Percentiles rank a stretch among this genome's conserved stretches.
These are phyloP conservation scores for Cercospora janseana DNA, from an alignment of 2,329 filamentous ascomycete genomes.

Conservation along the genomic window DNA sequence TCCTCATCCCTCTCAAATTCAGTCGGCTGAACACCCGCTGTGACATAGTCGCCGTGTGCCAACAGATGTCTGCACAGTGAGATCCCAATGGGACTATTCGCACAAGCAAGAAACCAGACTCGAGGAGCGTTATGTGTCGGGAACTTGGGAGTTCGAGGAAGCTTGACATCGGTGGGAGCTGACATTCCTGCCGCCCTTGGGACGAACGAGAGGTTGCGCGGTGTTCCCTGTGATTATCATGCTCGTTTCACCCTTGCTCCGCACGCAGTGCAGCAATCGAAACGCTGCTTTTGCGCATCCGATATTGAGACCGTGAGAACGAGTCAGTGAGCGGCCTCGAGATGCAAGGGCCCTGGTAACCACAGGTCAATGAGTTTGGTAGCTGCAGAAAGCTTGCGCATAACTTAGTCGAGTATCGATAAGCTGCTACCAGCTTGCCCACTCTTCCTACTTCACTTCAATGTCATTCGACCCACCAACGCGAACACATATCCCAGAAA, in stretches of 20 bases:
- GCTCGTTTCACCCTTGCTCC: conserved; percentile 1
- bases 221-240: conserved; percentile 5
- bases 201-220: too few relatives aligned
- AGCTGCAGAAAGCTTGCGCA: conserved; percentile 3
- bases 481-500: too few relatives aligned
- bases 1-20: conserved; percentile 70
- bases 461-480: neutral
- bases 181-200: conserved; percentile 23
- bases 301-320: conserved; percentile 17
- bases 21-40: conserved; percentile 74
- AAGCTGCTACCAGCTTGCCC: neutral
- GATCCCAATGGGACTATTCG: conserved; percentile 79
- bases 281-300: neutral
- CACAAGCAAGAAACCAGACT: conserved; percentile 89
- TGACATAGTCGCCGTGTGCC: conserved; percentile 86
- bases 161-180: conserved; percentile 31
- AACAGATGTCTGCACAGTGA: conserved; percentile 78
- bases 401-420: neutral
- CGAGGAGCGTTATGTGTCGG: conserved; percentile 66
- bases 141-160: conserved; percentile 50
- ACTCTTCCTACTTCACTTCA: neutral
- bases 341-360: neutral
- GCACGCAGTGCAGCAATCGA: neutral
- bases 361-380: conserved; percentile 3
- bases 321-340: conserved; percentile 10